Conservation (phyloP, 2,329 filamentous ascomycete species). For the Lojkania enalia region DNA sequence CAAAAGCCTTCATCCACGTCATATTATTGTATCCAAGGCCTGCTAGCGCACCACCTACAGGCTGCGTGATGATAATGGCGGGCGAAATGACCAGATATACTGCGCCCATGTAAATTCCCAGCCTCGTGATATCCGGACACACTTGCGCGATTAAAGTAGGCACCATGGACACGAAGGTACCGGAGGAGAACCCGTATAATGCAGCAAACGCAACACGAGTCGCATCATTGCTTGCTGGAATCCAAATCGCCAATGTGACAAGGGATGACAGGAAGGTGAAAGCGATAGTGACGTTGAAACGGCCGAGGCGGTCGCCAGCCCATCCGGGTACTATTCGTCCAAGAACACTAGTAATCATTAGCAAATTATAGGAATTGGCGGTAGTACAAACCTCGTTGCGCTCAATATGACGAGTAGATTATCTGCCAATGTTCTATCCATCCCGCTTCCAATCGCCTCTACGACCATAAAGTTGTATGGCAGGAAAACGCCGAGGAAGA, state of each 20-base stretch:
- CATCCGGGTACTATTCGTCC: constrained; percentile 57
- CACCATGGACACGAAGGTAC: constrained; percentile 64
- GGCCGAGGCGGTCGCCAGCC: constrained; percentile 54
- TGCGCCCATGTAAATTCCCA: constrained; percentile 52
- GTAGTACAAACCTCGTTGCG: not conserved
- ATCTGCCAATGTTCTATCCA: constrained; percentile 31
- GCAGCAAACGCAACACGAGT: constrained; percentile 38
- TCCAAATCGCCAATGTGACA: constrained; percentile 44
- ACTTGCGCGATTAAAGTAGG: constrained; percentile 70
- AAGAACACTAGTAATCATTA: constrained; percentile 54
- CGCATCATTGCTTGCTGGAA: constrained; percentile 16
- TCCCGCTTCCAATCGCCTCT: constrained; percentile 48
- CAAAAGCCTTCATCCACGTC: constrained; percentile 1
- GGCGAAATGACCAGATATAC: constrained; percentile 63
- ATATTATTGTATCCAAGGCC: too few species aligned
- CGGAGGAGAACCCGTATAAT: constrained; percentile 62
- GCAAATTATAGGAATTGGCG: constrained; percentile 29
- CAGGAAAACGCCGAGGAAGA: constrained; percentile 61
- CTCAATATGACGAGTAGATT: not conserved
- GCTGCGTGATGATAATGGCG: constrained; percentile 65
- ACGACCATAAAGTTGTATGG: constrained; percentile 54
- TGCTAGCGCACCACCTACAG: constrained; percentile 29
- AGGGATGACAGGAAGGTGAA: constrained; percentile 53
- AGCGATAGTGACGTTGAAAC: constrained; percentile 55
- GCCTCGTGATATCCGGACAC: constrained; percentile 62